Base-by-base conservation (phyloP, 192 early-diverging fungal genomes). In the Gaertneriomyces sp. region DNA sequence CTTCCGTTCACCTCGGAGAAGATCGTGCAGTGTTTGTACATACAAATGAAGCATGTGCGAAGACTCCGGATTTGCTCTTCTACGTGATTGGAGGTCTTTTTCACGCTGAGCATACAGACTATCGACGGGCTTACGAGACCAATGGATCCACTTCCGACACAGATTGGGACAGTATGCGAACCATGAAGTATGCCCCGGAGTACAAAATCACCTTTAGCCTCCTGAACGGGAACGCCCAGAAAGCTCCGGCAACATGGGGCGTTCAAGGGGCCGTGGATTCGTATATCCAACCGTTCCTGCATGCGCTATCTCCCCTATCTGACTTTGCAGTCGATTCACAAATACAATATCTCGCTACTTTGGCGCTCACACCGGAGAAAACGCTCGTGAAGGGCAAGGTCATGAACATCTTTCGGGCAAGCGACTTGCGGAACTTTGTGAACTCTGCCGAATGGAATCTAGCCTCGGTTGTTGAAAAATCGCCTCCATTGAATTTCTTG, bases 361-460 rank as follows among this genome's bases (percentile, higher is more conserved):
- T 95, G 6, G 86, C 90, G 1, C 74, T 95, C 44, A 70, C 68
- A 2, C 93, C 93, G 7, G 61, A 84, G 38, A 14, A 25, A 25
- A 19, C 33, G 25, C 8, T 67, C 7, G 38, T 33, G 9, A 44
- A 68, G 42, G 68, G 69, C 42, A 45, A 46, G 7, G 44, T n/a
- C 6, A 19, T 51, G 7, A 60, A 74, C 53, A 42, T 70, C 39
- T 68, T 99, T 55, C 78, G 79, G 0, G 85, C 90, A 7, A 78
- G 89, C 25, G 75, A 83, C 57, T 81, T 99, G 20, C 84, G 93
- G 11, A 87, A 91, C 72, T 97, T 99, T 79, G 85, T 96, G 58
- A 97, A 97, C 73, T 88, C 93, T 57, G 92, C 93, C 6, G 93
- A 96, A 66, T 99, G 97, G 97, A 95, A 92, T 74, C 74, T 94